Evolutionary conservation across 495 filamentous ascomycete species (phyloP), one percentile per base, ranked within the genome.

Genomic region (Viridothelium virens): DNA sequence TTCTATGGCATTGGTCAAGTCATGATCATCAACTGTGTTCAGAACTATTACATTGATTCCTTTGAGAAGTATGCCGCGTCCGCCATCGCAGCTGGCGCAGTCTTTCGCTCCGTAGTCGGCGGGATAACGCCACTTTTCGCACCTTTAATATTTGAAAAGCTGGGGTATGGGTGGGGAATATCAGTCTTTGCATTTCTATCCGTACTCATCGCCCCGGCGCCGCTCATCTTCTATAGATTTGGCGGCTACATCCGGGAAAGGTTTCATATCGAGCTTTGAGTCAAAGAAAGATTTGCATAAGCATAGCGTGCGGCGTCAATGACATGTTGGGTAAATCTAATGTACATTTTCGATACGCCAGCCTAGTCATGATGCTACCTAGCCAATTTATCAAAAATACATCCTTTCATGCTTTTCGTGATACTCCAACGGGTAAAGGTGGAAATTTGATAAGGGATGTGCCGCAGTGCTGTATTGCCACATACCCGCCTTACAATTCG

Each of bases 1-100:
- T 73, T 79, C 65, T 79, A 76, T 78, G 63, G 89, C 78, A 66
- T 84, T 75, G 36, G 83, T 70, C 68, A 89, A 70, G 69, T 90
- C 82, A 65, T 84, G 80, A 72, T 88, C 77, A 67, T 87, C 72
- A 66, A 89, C 74, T 63, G 66, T 3, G 68, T 71, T 31, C 73
- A 74, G 48, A 74, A 71, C 56, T 76, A 76, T 63, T 72, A 73
- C 65, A 74, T 77, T 63, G 74, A 77, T 67, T 66, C 56, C 33
- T 77, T 72, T 65, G 67, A 74, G 53, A 70, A 65, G 63, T 77
- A 74, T 64, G 70, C 75, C 16, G 76, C 77, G 9, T 74, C 70
- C 2, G 77, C 77, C 33, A 71, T 79, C 16, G 77, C 77, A 6
- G 77, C 73, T 9, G 70, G 71, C n/a, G 74, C 70, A 7, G 62